Percentiles rank a stretch among this genome's conserved stretches.
Evolutionary conservation across 2,329 filamentous ascomycete genomes (phyloP).

Genomic region (Hypoxylon sp.): DNA sequence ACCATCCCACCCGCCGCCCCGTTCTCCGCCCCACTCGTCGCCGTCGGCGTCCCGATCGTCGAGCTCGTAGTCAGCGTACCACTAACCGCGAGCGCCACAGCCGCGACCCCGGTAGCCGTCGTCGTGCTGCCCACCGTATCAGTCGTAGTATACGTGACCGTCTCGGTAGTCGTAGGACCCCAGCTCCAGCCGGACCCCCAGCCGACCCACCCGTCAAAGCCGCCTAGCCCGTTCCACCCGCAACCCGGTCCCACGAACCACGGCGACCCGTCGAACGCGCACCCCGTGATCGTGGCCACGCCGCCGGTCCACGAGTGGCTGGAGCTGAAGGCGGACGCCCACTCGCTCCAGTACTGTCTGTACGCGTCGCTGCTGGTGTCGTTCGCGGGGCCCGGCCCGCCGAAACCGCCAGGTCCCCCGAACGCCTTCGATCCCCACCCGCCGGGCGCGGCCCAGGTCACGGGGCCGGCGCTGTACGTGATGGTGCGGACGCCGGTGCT

Average conservation of each 20-base stretch:
- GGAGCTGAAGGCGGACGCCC: constrained; percentile 51
- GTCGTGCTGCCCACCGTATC: constrained; percentile 51
- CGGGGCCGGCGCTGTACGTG: constrained; percentile 55
- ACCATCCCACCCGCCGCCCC: constrained; percentile 30
- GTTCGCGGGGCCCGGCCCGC: constrained; percentile 24
- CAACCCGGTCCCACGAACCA: constrained; percentile 59
- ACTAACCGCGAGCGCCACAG: constrained; percentile 53
- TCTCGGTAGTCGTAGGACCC: constrained; percentile 56
- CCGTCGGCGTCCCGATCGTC: constrained; percentile 46
- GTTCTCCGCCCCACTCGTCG: constrained; percentile 33
- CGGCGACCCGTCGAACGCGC: constrained; percentile 59
- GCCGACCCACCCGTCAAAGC: constrained; percentile 59
- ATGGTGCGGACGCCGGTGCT: constrained; percentile 59
- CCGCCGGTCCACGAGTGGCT: constrained; percentile 58
- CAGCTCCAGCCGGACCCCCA: constrained; percentile 61
- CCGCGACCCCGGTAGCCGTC: constrained; percentile 51
- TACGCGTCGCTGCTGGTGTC: constrained; percentile 26
- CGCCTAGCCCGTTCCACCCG: constrained; percentile 56
- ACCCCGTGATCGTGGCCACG: constrained; percentile 61
- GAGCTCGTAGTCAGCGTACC: constrained; percentile 54
- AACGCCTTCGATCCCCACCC: constrained; percentile 49
- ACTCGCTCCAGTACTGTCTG: constrained; percentile 52
- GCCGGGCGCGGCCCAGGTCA: constrained; percentile 56
- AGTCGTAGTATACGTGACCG: constrained; percentile 56
- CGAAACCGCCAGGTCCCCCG: constrained; percentile 21